These are phyloP conservation scores for Carex kokanica DNA, from an alignment of 176 grass and related monocot species.

Conservation along the genomic window DNA sequence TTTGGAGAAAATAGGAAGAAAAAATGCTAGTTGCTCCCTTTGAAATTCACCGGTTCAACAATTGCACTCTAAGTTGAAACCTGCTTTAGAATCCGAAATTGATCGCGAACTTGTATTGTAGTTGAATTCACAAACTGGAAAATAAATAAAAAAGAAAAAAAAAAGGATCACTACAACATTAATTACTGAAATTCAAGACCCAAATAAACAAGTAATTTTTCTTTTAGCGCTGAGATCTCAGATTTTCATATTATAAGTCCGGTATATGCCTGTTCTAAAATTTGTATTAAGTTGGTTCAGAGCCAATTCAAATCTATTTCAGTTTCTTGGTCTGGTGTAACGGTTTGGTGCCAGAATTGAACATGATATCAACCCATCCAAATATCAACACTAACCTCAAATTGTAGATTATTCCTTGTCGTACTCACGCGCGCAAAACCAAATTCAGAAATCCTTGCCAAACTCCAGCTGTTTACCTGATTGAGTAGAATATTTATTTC, in stretches of 20 bases:
- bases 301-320: neutral
- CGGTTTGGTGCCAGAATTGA: neutral
- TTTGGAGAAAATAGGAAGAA: neutral
- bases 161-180: neutral
- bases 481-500: neutral
- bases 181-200: neutral
- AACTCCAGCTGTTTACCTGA: constrained; percentile 51
- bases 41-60: neutral
- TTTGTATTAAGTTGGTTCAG: neutral
- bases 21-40: neutral
- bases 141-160: neutral
- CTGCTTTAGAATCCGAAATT: constrained; percentile 55
- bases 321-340: neutral
- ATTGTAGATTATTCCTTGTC: constrained; percentile 41
- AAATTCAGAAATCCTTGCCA: constrained; percentile 62
- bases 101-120: constrained; percentile 49
- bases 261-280: neutral
- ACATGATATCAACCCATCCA: neutral
- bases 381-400: constrained; percentile 44
- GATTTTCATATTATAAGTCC: neutral
- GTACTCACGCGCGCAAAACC: constrained; percentile 56
- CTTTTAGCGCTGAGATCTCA: neutral
- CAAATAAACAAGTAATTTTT: neutral
- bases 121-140: constrained; percentile 65
- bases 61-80: neutral